These are phyloP conservation scores for Arabidopsis lyrata DNA, from an alignment of 441 rosid genomes.

Conservation along the genomic window DNA sequence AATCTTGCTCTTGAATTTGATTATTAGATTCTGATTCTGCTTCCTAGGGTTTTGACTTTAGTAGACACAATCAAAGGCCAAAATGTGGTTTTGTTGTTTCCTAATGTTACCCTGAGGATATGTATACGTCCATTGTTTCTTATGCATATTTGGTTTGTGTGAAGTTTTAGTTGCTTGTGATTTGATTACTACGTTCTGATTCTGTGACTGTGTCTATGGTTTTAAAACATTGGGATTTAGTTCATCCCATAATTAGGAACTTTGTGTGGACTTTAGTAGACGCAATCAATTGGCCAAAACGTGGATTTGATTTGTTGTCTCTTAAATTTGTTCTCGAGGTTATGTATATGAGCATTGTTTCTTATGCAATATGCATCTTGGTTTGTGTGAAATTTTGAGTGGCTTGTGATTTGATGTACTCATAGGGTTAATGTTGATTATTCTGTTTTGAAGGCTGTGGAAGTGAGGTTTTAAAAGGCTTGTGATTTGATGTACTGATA, in stretches of 20 bases:
- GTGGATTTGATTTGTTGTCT: background rate
- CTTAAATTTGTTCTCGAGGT: background rate
- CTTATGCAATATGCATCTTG: background rate
- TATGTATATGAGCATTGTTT: slow-evolving; percentile 8
- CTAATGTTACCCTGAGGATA: background rate
- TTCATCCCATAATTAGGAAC: too few species aligned
- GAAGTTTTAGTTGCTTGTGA: background rate
- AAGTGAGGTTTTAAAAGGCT: too few species aligned
- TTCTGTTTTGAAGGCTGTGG: too few species aligned
- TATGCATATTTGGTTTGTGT: slow-evolving; percentile 1
- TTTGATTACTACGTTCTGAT: background rate
- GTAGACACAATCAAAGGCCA: background rate
- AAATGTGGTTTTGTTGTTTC: slow-evolving; percentile 7
- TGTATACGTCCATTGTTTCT: background rate
- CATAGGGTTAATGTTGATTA: too few species aligned
- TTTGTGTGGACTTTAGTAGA: background rate
- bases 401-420: too few species aligned
- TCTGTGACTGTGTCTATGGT: too few species aligned
- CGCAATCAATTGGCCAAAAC: background rate
- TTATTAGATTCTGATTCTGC: background rate
- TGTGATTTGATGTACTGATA: background rate
- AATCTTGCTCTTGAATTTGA: background rate
- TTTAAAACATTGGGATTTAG: too few species aligned
- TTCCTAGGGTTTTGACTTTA: background rate
- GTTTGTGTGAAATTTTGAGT: too few species aligned